Evolutionary conservation across 2,329 filamentous ascomycete species (phyloP), one percentile per base, ranked within the genome.

Genomic region (Penicillium sp.): DNA sequence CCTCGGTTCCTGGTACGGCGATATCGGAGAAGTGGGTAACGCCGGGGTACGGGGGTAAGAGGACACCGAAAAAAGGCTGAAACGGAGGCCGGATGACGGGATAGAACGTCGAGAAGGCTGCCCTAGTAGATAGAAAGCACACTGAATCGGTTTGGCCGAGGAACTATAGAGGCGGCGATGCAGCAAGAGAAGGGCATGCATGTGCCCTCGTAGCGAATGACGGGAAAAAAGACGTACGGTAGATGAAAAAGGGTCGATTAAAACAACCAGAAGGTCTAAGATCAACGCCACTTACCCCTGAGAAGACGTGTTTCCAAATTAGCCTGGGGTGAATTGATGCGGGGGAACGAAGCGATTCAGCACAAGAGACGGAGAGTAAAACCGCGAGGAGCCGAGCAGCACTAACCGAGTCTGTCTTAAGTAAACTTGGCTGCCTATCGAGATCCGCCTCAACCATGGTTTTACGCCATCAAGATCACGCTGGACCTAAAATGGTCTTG

Each of bases 111-210:
- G 48, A 38, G 57, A 53, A 52, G 55, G 52, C 50, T 63, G 64
- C 55, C 35, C 48, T 46, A 63, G 56, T 47, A 60, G 52, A 56
- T 56, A 63, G 61, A 64, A 67, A 48, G 56, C 47, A 58, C 64
- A 66, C 54, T 62, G 63, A 31, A 68, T 57, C n/a, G 59, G 60
- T 51, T 70, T 70, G 68, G 70, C 72, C 71, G 75, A 73, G 69
- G 72, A 68, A 62, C 67, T 61, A 58, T 72, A 60, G 64, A 74
- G 69, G 68, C 73, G 71, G 65, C 70, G 74, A 64, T 71, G 67
- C 53, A 72, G 52, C 29, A 68, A 61, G 31, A 62, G 66, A 62
- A 71, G 66, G 67, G 71, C 68, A 70, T 69, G 76, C 76, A 79
- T 79, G 70, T 75, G 75, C 73, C 67, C 21, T 51, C 58, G 21